Evolutionary conservation across 164 flowering plant genomes (phyloP), one percentile per base, ranked within the genome.

Genomic region (Aristolochia fimbriata): DNA sequence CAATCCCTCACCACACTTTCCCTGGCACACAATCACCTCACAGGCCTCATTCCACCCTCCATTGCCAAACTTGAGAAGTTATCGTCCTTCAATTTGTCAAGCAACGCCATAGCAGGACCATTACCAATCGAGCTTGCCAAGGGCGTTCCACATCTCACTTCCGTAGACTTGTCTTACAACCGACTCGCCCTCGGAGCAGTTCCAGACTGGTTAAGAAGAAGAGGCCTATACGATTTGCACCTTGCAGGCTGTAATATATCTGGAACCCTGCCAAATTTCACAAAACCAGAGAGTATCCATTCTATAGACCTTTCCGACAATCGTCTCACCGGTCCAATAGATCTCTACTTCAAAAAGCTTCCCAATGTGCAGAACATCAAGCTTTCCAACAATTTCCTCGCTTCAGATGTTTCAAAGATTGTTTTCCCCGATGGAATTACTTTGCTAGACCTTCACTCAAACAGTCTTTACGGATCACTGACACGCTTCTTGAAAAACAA

Each of bases 81-180:
- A 41, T 89, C 97, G 90, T 63, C 77, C 58, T 83, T 93, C 12
- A 90, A 84, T 68, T 48, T 90, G 27, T 90, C 99, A 0, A 78
- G 86, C 64, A 93, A 93, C 70, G 75, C 59, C 30, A 65, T 93
- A 45, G 72, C 85, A 17, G 78, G 72, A 37, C 86, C 95, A 61
- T 69, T 87, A 52, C 87, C 96, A 3, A 57, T 4, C 58, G 45
- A 74, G 51, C 69, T 80, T 21, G 59, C 68, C 43, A 77, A 67
- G 22, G 91, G 88, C 15, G 49, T 84, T 41, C 96, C 85, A 59
- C 81, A 91, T 59, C 68, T 92, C 24, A 30, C 82, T 67, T 79
- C 91, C 10, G 68, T 92, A 46, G 98, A 92, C 76, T 68, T 92
- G 67, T 92, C 98, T 56, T 84, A 81, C 79, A 92, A 86, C 74